phyloP scores from a whole-genome alignment of 2,329 filamentous ascomycete genomes.

The Coniochaeta hoffmannii region DNA sequence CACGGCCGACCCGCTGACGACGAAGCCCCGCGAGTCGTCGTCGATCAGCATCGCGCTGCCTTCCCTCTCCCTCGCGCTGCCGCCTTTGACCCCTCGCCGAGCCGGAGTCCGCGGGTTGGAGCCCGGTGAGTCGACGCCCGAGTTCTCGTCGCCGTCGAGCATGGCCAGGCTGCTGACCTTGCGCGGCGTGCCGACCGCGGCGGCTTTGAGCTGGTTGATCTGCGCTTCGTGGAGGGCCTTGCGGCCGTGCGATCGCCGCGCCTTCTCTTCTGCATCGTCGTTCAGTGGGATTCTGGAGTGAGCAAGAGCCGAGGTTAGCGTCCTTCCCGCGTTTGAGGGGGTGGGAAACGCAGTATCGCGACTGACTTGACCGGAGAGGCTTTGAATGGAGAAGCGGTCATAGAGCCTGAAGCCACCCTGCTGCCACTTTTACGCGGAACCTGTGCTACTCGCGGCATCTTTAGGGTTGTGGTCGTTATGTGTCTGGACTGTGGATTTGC shows the following conservation, averaged over 20 bases:
- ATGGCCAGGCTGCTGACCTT: conserved; percentile 53
- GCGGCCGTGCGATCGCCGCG: conserved; percentile 76
- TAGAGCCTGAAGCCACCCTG: conserved; percentile 39
- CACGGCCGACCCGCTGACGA: conserved; percentile 67
- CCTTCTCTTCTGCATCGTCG: conserved; percentile 90
- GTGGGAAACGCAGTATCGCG: conserved; percentile 2
- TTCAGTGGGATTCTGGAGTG: conserved; percentile 77
- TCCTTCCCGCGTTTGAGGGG: neutral
- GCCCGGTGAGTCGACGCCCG: conserved; percentile 31
- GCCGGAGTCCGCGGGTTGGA: conserved; percentile 49
- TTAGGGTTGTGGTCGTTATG: conserved; percentile 15
- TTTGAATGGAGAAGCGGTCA: conserved; percentile 45
- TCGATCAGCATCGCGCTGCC: conserved; percentile 10
- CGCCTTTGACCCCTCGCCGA: conserved; percentile 26
- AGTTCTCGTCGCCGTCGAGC: conserved; percentile 51
- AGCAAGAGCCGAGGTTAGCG: neutral
- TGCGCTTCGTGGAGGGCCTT: conserved; percentile 85
- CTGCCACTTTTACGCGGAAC: conserved; percentile 38
- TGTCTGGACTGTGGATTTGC: conserved; percentile 1
- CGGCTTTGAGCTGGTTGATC: conserved; percentile 84
- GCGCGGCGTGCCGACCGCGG: conserved; percentile 59
- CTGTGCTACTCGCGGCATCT: conserved; percentile 53
- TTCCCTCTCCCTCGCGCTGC: conserved; percentile 27
- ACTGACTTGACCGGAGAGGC: conserved; percentile 47
- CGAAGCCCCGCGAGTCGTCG: conserved; percentile 50